Evolutionary conservation across 2,329 filamentous ascomycete species (phyloP), one percentile per base, ranked within the genome.

Genomic region (Neonectria coccinea): DNA sequence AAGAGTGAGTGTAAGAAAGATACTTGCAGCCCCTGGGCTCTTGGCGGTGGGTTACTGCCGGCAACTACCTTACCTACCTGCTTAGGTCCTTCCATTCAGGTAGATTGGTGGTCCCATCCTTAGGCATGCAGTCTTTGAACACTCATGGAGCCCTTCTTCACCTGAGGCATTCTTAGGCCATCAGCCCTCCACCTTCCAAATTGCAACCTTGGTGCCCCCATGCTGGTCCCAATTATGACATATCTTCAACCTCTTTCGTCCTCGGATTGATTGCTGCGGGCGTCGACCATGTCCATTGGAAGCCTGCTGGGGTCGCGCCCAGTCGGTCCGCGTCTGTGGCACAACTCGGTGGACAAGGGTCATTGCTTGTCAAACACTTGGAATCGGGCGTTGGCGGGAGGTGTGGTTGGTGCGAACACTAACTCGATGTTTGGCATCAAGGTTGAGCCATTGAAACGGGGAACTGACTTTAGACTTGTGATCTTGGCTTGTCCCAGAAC

Each of bases 181-280:
- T 25, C 16, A 25, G 4, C 4, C 20, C n/a, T 36, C 16, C n/a
- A 18, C 20, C 31, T 5, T 36, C 4, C 22, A 22, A 22, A 22
- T 12, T 36, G 3, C n/a, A 36, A 20, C 25, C 55, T 20, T n/a
- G 55, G 27, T 14, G 16, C 22, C 50, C 47, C 29, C 50, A 59
- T 48, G 36, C 27, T 27, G 14, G 48, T 52, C 47, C 45, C 47
- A 62, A 62, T 56, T 39, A 44, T 39, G 59, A 53, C 47, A 62
- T 57, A 50, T 62, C 54, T 33, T 20, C 36, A 47, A 11, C 39
- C 39, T 10, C 41, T 56, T 39, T 25, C 41, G 44, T 29, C 53
- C 18, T 45, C 27, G 18, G 11, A 12, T 16, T 16, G 20, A 47
- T 44, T 47, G 25, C 25, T 57, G 59, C 59, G 59, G 59, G 53